Conservation (phyloP, 2,329 filamentous ascomycete genomes). For the Neonectria neomacrospora region DNA sequence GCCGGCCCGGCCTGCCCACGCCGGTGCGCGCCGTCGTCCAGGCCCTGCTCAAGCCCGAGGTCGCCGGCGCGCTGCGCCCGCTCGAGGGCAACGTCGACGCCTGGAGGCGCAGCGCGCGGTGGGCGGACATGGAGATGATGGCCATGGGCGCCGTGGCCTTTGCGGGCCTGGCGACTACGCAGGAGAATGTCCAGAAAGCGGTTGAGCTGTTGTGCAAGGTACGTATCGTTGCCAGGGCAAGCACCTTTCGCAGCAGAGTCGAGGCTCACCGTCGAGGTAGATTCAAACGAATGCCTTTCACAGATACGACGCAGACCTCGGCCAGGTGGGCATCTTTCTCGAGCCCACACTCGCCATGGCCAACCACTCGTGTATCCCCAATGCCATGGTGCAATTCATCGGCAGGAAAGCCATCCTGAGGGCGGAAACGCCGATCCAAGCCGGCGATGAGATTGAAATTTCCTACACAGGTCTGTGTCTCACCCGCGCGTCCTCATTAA, state of each 20-base stretch:
- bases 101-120: slow-evolving; percentile 52
- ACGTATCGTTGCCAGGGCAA: slow-evolving; percentile 16
- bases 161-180: slow-evolving; percentile 51
- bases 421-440: slow-evolving; percentile 60
- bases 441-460: slow-evolving; percentile 68
- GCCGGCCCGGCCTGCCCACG: slow-evolving; percentile 58
- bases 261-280: slow-evolving; percentile 48
- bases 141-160: slow-evolving; percentile 56
- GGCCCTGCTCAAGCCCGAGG: slow-evolving; percentile 56
- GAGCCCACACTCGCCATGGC: slow-evolving; percentile 67
- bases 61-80: slow-evolving; percentile 48
- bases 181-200: slow-evolving; percentile 53
- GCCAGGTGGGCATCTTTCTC: slow-evolving; percentile 65
- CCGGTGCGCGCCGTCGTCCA: slow-evolving; percentile 65
- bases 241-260: not conserved
- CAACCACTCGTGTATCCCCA: slow-evolving; percentile 72
- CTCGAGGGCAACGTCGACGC: slow-evolving; percentile 60
- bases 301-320: slow-evolving; percentile 63
- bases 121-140: slow-evolving; percentile 63
- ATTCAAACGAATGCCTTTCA: slow-evolving; percentile 72
- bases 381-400: slow-evolving; percentile 66
- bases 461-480: slow-evolving; percentile 66
- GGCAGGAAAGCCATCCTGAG: slow-evolving; percentile 63
- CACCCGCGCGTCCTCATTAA: not conserved
- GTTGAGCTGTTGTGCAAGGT: slow-evolving; percentile 66